A percentile compares a stretch with the other conserved stretches of the same genome.
These are phyloP conservation scores for Athelia psychrophila DNA, from an alignment of 1,284 basidiomycete genomes.

Conservation along the genomic window DNA sequence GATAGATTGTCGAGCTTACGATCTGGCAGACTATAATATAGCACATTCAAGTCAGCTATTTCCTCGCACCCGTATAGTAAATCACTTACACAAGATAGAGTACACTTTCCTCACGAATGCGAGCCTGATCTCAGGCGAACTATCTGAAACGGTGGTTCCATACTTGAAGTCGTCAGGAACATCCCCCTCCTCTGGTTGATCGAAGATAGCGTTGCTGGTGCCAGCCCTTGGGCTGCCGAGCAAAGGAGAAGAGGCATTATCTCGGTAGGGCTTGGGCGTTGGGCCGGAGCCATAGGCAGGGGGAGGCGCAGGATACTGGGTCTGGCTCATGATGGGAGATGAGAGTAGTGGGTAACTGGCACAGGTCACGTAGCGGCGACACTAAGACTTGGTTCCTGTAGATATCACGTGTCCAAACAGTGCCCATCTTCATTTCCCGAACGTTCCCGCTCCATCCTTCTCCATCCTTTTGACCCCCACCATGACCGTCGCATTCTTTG, in stretches of 20 bases:
- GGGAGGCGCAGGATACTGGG: neutral
- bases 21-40: conserved; percentile 12
- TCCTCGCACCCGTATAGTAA: neutral
- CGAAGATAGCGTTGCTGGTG: conserved; percentile 51
- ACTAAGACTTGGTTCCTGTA: neutral
- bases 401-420: neutral
- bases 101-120: conserved; percentile 83
- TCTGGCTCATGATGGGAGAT: neutral
- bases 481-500: no score
- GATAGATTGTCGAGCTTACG: conserved; percentile 5
- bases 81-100: conserved; percentile 68
- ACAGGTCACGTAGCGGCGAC: neutral
- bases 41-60: neutral
- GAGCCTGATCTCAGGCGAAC: conserved; percentile 64
- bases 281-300: neutral
- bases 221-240: conserved; percentile 41
- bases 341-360: neutral
- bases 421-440: no score
- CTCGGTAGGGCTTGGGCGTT: conserved; percentile 7
- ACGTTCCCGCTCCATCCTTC: no score
- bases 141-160: conserved; percentile 73
- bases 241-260: conserved; percentile 42
- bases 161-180: conserved; percentile 89
- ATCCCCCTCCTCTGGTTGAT: conserved; percentile 69
- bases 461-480: no score